Conservation (phyloP, 2,329 filamentous ascomycete genomes). For the Cladosporium sp. region DNA sequence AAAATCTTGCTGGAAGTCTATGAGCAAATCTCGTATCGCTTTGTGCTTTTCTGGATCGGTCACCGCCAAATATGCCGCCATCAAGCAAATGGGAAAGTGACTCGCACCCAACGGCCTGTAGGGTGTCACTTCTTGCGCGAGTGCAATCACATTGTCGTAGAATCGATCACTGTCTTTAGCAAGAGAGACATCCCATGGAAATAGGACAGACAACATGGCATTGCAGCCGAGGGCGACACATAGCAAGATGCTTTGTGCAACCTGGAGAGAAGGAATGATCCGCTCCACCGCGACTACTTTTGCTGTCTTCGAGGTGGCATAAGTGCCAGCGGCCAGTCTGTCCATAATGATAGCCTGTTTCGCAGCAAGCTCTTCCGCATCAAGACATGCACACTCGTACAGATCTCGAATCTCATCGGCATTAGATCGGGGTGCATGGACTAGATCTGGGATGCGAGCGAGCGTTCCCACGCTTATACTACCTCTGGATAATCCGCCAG, state of each 20-base stretch:
- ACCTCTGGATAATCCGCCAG: background rate
- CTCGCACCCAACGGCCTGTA: conserved; percentile 7
- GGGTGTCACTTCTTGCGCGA: background rate
- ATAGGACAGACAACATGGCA: background rate
- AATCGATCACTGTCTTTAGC: background rate
- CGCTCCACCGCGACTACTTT: background rate
- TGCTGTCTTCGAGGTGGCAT: background rate
- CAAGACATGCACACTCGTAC: conserved; percentile 1
- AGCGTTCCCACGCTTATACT: conserved; percentile 1
- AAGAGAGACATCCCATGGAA: background rate
- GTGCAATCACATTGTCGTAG: background rate
- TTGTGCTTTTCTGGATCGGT: background rate
- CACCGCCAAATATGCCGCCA: background rate
- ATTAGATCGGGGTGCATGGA: background rate
- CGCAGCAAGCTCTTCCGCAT: background rate
- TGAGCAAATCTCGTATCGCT: background rate
- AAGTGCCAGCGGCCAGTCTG: background rate
- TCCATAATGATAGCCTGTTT: background rate
- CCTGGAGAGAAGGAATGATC: background rate
- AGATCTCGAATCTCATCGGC: background rate
- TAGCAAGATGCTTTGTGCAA: conserved; percentile 7
- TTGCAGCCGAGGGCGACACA: conserved; percentile 5
- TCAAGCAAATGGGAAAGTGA: conserved; percentile 6
- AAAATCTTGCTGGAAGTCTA: conserved; percentile 4
- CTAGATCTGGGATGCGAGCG: background rate